phyloP scores from a whole-genome alignment of 179 eudicot species.

The Monotropa hypopitys region DNA sequence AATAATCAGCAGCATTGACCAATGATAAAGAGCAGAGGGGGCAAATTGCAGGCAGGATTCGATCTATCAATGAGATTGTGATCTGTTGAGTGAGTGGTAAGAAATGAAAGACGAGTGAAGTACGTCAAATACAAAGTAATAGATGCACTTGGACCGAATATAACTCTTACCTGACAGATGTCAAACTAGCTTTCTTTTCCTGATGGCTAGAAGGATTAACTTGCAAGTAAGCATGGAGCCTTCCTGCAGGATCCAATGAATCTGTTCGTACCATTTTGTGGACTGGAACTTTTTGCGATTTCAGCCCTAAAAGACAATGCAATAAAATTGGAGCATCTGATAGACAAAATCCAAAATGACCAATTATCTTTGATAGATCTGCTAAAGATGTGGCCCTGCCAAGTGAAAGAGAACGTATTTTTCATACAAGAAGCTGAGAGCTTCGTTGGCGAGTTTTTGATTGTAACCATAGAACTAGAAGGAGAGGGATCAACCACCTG shows the following conservation, averaged over 20 bases:
- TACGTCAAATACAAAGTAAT: background rate
- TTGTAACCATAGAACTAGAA: slow-evolving; percentile 20
- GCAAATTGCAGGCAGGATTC: background rate
- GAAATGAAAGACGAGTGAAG: background rate
- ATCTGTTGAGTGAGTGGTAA: background rate
- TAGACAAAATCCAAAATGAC: background rate
- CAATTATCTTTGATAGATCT: background rate
- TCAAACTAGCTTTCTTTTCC: slow-evolving; percentile 40
- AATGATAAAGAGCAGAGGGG: background rate
- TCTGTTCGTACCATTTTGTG: slow-evolving; percentile 82
- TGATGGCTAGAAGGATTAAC: slow-evolving; percentile 45
- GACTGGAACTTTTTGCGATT: slow-evolving; percentile 57
- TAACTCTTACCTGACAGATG: slow-evolving; percentile 49
- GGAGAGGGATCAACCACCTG: slow-evolving; percentile 45
- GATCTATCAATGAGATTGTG: background rate
- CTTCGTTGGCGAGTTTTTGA: slow-evolving; percentile 24
- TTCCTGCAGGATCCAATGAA: slow-evolving; percentile 84
- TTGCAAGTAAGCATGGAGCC: slow-evolving; percentile 95
- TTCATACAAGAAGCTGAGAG: slow-evolving; percentile 43
- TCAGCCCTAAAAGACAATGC: slow-evolving; percentile 21
- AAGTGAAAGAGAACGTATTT: background rate
- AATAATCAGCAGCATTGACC: background rate
- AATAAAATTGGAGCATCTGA: background rate
- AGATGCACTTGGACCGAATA: background rate
- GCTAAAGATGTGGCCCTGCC: background rate